Conservation (phyloP, 208 protist species). For the Lotmaria passim region DNA sequence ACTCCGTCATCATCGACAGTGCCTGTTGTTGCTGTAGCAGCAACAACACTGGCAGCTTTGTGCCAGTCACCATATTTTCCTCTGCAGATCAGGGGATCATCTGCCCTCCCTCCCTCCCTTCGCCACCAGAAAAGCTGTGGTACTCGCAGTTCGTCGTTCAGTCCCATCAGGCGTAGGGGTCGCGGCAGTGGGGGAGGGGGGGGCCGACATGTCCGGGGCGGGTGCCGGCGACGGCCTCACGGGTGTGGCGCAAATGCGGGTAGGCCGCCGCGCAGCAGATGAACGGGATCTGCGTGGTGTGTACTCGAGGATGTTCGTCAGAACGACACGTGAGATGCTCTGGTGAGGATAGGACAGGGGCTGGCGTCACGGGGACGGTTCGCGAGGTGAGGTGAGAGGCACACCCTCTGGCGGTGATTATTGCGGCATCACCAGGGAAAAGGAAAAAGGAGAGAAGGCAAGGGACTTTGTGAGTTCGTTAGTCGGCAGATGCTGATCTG, state of each 20-base stretch:
- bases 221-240: conserved; percentile 21
- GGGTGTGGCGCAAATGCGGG: conserved; percentile 25
- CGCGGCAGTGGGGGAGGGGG: conserved; percentile 18
- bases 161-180: conserved; percentile 28
- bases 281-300: conserved; percentile 22
- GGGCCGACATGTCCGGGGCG: conserved; percentile 4
- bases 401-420: too few species aligned
- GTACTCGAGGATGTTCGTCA: conserved; percentile 22
- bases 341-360: not conserved
- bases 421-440: too few species aligned
- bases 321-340: conserved; percentile 3
- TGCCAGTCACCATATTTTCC: conserved; percentile 26
- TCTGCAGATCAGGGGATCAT: conserved; percentile 12
- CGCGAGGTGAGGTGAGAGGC: too few species aligned
- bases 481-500: too few species aligned
- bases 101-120: conserved; percentile 18
- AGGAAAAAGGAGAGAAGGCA: too few species aligned
- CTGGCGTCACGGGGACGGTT: too few species aligned
- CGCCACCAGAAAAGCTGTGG: conserved; percentile 21
- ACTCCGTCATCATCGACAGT: not conserved
- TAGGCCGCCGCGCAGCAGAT: conserved; percentile 24
- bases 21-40: too few species aligned
- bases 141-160: conserved; percentile 15
- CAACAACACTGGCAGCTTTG: not conserved
- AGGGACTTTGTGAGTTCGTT: too few species aligned